Conservation (phyloP, 228 moss, liverwort and hornwort genomes). For the Sphagnum fallax region DNA sequence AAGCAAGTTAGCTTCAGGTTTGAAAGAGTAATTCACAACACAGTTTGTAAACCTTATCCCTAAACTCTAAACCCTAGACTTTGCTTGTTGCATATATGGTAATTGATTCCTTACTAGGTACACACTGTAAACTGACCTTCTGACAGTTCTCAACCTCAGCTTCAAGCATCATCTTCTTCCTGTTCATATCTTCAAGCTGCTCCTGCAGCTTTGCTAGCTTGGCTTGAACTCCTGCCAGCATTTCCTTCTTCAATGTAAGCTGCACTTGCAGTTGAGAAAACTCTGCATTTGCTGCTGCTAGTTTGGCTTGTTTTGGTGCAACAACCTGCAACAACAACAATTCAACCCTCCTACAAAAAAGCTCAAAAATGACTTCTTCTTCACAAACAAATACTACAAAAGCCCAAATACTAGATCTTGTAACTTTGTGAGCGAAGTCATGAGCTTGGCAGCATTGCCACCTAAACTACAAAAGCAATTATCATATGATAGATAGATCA, state of each 20-base stretch:
- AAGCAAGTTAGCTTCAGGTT: background rate
- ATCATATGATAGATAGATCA: too few relatives aligned
- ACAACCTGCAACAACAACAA: conserved; percentile 26
- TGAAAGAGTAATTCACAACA: background rate
- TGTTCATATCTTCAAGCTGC: conserved; percentile 57
- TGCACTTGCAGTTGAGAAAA: conserved; percentile 45
- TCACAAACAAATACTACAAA: too few relatives aligned
- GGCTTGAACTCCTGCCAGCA: conserved; percentile 38
- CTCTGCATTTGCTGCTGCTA: conserved; percentile 48
- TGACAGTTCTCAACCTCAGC: conserved; percentile 59
- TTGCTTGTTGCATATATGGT: too few relatives aligned
- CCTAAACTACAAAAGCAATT: too few relatives aligned
- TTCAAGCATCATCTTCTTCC: conserved; percentile 51
- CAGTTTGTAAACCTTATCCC: too few relatives aligned
- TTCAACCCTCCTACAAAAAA: too few relatives aligned
- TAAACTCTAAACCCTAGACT: background rate
- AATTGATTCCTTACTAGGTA: too few relatives aligned
- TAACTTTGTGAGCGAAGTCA: too few relatives aligned
- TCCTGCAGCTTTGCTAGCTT: conserved; percentile 52
- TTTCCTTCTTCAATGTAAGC: conserved; percentile 41
- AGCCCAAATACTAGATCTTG: too few relatives aligned
- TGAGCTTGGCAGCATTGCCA: too few relatives aligned
- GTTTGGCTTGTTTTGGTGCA: conserved; percentile 57
- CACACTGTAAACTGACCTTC: conserved; percentile 18
- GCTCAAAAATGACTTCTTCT: too few relatives aligned